phyloP scores from a whole-genome alignment of 2,329 filamentous ascomycete species.

The Aspergillus pseudoglaucus region DNA sequence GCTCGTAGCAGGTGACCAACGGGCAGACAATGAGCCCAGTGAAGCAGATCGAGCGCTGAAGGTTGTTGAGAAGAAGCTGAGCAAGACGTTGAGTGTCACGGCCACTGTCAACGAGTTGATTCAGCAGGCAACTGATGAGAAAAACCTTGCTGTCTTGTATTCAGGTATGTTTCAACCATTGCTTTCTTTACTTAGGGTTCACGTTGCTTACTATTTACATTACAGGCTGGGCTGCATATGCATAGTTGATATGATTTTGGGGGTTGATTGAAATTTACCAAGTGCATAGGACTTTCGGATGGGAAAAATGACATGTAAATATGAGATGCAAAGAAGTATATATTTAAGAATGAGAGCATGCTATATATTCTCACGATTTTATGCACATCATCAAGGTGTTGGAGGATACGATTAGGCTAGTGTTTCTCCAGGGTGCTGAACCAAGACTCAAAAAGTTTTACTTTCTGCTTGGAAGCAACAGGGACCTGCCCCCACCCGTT shows the following conservation, averaged over 20 bases:
- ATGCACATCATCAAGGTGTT: not conserved
- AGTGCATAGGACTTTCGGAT: too few relatives aligned
- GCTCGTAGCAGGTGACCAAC: constrained; percentile 24
- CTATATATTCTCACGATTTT: too few relatives aligned
- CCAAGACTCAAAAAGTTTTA: not conserved
- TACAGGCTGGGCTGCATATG: constrained; percentile 49
- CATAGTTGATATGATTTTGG: constrained; percentile 12
- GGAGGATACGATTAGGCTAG: too few relatives aligned
- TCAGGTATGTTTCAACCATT: constrained; percentile 51
- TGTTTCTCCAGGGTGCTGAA: not conserved
- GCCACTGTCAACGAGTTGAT: constrained; percentile 97
- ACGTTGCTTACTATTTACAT: constrained; percentile 7
- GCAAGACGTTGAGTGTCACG: constrained; percentile 85
- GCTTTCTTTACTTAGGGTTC: not conserved
- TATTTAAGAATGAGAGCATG: too few relatives aligned
- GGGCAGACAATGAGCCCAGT: constrained; percentile 52
- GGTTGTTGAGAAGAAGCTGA: constrained; percentile 92
- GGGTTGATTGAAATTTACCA: too few relatives aligned
- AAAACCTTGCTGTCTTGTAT: constrained; percentile 85
- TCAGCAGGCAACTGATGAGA: constrained; percentile 88
- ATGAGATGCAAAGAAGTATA: too few relatives aligned
- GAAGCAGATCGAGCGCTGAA: constrained; percentile 90
- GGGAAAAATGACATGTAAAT: too few relatives aligned
- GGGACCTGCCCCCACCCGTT: constrained; percentile 5
- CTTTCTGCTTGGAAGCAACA: not conserved